phyloP scores from a whole-genome alignment of 768 basidiomycete genomes.

The Naematelia encephala region DNA sequence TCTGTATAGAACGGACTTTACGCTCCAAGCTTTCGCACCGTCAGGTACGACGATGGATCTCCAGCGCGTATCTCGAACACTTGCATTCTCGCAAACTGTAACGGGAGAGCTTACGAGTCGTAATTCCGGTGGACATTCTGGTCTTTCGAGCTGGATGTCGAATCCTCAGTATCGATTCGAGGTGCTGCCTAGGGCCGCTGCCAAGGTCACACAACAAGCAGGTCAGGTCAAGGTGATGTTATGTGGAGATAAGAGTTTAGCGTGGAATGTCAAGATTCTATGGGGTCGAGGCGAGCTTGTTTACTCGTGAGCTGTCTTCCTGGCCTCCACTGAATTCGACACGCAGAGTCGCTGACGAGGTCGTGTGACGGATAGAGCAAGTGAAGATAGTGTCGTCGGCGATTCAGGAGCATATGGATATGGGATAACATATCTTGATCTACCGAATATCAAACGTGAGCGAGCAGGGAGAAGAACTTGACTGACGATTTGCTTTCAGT shows the following conservation, averaged over 20 bases:
- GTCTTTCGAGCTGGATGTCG: constrained; percentile 73
- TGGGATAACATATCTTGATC: constrained; percentile 62
- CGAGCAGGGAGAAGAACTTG: background rate
- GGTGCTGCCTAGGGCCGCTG: constrained; percentile 47
- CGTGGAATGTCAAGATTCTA: constrained; percentile 68
- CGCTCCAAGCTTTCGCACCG: constrained; percentile 29
- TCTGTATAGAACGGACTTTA: constrained; percentile 41
- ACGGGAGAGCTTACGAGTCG: constrained; percentile 63
- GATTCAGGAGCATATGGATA: constrained; percentile 80
- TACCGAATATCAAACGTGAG: constrained; percentile 58
- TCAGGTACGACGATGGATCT: constrained; percentile 13
- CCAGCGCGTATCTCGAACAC: constrained; percentile 21
- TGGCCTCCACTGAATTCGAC: too few species aligned
- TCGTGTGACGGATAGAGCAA: background rate
- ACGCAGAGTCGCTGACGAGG: too few species aligned
- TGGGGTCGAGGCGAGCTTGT: constrained; percentile 75
- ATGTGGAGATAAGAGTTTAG: constrained; percentile 63
- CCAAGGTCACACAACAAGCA: constrained; percentile 7
- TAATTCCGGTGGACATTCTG: constrained; percentile 80
- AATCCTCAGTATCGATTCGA: constrained; percentile 75
- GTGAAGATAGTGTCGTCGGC: constrained; percentile 59
- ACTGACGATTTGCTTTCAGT: constrained; percentile 51
- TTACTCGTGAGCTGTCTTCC: constrained; percentile 68
- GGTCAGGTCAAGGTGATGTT: constrained; percentile 56
- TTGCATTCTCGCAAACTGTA: constrained; percentile 47